Conservation (phyloP, 1,139 yeast species). For the Schwanniomyces etchellsii region DNA sequence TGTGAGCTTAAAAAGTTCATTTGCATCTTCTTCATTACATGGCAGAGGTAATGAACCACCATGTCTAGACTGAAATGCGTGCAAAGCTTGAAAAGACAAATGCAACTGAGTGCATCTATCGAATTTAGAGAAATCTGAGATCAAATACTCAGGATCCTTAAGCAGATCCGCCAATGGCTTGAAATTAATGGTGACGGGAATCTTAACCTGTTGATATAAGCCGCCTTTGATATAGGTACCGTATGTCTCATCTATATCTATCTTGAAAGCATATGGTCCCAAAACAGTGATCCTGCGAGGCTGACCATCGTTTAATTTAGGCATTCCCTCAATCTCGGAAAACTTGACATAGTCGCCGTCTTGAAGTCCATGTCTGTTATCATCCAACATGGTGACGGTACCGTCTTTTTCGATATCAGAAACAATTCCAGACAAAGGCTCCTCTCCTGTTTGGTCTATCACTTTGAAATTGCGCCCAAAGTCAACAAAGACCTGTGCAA, state of each 20-base stretch:
- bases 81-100: slow-evolving; percentile 85
- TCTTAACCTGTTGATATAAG: slow-evolving; percentile 84
- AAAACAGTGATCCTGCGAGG: slow-evolving; percentile 75
- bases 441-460: slow-evolving; percentile 87
- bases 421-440: slow-evolving; percentile 79
- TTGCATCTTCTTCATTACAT: slow-evolving; percentile 68
- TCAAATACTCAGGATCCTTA: slow-evolving; percentile 68
- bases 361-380: slow-evolving; percentile 86
- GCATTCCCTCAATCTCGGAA: slow-evolving; percentile 77
- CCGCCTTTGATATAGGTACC: slow-evolving; percentile 83
- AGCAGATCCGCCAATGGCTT: slow-evolving; percentile 63
- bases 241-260: slow-evolving; percentile 46
- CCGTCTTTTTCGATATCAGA: slow-evolving; percentile 88
- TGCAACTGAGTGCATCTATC: slow-evolving; percentile 90
- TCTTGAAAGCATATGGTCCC: slow-evolving; percentile 90
- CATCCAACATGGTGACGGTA: slow-evolving; percentile 87
- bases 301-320: slow-evolving; percentile 61
- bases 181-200: slow-evolving; percentile 62
- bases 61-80: slow-evolving; percentile 62
- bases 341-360: slow-evolving; percentile 90
- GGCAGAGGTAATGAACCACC: slow-evolving; percentile 72
- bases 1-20: slow-evolving; percentile 57
- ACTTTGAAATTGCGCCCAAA: slow-evolving; percentile 79
- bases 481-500: slow-evolving; percentile 87
- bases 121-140: slow-evolving; percentile 88